These are phyloP conservation scores for Cyclocybe cylindracea DNA, from an alignment of 768 basidiomycete genomes.

Conservation along the genomic window DNA sequence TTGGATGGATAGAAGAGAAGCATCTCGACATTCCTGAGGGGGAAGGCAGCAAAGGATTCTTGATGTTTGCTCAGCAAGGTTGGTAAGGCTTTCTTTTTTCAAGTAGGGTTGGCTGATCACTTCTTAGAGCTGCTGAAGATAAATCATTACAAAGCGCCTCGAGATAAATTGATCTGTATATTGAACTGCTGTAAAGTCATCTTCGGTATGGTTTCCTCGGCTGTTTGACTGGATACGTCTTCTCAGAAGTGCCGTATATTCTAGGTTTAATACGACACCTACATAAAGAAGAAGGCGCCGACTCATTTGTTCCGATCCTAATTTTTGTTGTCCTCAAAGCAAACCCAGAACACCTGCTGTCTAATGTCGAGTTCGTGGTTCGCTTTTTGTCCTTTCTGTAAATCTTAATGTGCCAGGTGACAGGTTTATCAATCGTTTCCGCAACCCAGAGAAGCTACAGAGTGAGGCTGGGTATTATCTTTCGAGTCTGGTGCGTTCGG, in stretches of 20 bases:
- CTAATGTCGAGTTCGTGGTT: slow-evolving; percentile 85
- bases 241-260: neutral
- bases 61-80: slow-evolving; percentile 92
- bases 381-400: neutral
- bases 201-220: slow-evolving; percentile 65
- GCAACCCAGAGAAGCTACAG: slow-evolving; percentile 85
- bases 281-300: slow-evolving; percentile 83
- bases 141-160: slow-evolving; percentile 97
- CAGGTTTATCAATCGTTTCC: slow-evolving; percentile 95
- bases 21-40: slow-evolving; percentile 90
- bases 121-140: slow-evolving; percentile 86
- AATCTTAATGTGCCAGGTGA: neutral
- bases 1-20: slow-evolving; percentile 85
- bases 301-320: slow-evolving; percentile 91
- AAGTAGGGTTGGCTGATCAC: slow-evolving; percentile 1
- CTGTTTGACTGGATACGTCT: slow-evolving; percentile 2
- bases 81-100: slow-evolving; percentile 4
- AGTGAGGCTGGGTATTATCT: slow-evolving; percentile 98
- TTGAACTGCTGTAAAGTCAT: slow-evolving; percentile 99
- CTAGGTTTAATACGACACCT: slow-evolving; percentile 88
- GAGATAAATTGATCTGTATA: slow-evolving; percentile 97
- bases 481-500: slow-evolving; percentile 77
- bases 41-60: slow-evolving; percentile 75
- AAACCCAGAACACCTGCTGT: slow-evolving; percentile 91
- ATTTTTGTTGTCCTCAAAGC: slow-evolving; percentile 93